A percentile compares a stretch with the other conserved stretches of the same genome.
Evolutionary conservation across 306 rosid species (phyloP).

Genomic region (Vigna angularis): DNA sequence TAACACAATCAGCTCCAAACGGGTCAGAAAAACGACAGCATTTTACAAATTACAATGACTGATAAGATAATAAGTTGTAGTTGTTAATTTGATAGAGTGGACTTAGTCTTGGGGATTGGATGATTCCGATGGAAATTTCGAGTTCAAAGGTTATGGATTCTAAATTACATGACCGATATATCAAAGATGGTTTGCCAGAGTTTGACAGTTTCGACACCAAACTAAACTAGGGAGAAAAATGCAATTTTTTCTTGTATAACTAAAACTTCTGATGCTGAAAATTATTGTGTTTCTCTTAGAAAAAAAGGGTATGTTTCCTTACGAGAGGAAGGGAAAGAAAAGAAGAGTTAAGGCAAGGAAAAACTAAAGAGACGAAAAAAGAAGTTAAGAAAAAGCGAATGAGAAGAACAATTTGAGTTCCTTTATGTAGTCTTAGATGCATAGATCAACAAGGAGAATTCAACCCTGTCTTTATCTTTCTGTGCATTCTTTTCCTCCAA

Average conservation of each 20-base stretch:
- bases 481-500: constrained; percentile 71
- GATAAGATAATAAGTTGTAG: background rate
- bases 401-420: background rate
- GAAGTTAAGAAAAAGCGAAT: background rate
- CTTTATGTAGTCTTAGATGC: constrained; percentile 80
- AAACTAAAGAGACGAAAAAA: background rate
- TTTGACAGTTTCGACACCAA: background rate
- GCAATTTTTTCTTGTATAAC: constrained; percentile 25
- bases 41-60: background rate
- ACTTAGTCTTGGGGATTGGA: background rate
- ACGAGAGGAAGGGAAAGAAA: constrained; percentile 38
- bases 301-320: constrained; percentile 48
- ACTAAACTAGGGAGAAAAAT: background rate
- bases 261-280: constrained; percentile 34
- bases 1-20: background rate
- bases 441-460: constrained; percentile 90
- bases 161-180: background rate
- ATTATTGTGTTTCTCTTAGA: constrained; percentile 33
- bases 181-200: background rate
- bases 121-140: background rate
- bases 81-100: background rate
- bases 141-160: background rate
- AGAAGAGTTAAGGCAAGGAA: background rate
- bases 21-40: background rate
- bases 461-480: constrained; percentile 62